phyloP scores from a whole-genome alignment of 495 filamentous ascomycete species.

The Massariosphaeria phaeospora region DNA sequence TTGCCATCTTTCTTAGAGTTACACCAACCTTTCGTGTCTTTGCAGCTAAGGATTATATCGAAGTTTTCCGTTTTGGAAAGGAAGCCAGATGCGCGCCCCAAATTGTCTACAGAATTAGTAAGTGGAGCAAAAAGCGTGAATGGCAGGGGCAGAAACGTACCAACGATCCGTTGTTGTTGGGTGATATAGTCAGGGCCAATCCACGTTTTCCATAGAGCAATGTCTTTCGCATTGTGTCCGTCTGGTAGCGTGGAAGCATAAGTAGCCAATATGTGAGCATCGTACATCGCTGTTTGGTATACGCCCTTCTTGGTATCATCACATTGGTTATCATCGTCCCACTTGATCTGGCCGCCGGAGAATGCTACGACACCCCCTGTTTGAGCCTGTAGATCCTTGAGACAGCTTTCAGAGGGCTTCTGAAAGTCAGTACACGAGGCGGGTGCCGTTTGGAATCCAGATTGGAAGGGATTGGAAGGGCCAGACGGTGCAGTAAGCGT shows the following conservation, averaged over 20 bases:
- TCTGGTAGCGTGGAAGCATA: neutral
- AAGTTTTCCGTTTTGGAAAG: neutral
- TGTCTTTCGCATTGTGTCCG: slow-evolving; percentile 2
- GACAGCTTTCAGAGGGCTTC: slow-evolving; percentile 1
- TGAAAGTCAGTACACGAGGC: neutral
- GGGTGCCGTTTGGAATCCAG: neutral
- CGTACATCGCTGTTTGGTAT: neutral
- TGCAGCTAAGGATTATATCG: slow-evolving; percentile 6
- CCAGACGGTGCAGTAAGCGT: neutral
- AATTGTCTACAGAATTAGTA: slow-evolving; percentile 1
- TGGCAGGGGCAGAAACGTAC: neutral
- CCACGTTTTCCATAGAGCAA: slow-evolving; percentile 3
- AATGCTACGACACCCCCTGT: neutral
- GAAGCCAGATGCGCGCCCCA: neutral
- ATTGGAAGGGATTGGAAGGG: neutral
- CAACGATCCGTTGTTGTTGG: neutral
- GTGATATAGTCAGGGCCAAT: slow-evolving; percentile 6
- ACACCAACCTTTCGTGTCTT: neutral
- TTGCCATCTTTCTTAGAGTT: neutral
- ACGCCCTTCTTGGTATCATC: neutral
- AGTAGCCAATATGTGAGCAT: slow-evolving; percentile 2
- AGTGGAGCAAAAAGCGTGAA: neutral
- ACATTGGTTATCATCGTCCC: slow-evolving; percentile 3
- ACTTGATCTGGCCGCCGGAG: slow-evolving; percentile 7
- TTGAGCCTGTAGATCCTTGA: neutral